Evolutionary conservation across 345 rosid genomes (phyloP).

Genomic region (Capsella bursapastoris): DNA sequence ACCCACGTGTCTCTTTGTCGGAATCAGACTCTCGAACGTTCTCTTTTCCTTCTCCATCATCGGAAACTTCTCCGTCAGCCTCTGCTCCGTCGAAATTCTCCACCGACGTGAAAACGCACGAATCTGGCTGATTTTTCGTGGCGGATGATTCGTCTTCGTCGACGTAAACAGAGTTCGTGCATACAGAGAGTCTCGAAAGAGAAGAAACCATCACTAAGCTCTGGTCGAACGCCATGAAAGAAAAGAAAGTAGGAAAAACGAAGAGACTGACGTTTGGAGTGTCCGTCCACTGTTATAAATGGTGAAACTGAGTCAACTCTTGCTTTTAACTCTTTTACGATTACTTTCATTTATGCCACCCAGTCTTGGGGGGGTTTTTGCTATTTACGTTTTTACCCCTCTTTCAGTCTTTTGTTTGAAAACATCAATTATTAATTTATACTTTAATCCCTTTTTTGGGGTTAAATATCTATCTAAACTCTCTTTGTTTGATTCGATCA

Average conservation of each 20-base stretch:
- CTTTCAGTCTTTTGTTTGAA: slow-evolving; percentile 3
- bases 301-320: slow-evolving; percentile 41
- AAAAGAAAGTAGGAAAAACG: slow-evolving; percentile 25
- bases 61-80: slow-evolving; percentile 79
- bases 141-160: slow-evolving; percentile 44
- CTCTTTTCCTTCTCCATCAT: slow-evolving; percentile 44
- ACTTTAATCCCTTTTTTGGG: slow-evolving; percentile 4
- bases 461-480: neutral
- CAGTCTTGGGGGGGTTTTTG: slow-evolving; percentile 7
- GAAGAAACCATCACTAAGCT: slow-evolving; percentile 45
- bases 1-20: slow-evolving; percentile 51
- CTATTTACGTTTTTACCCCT: slow-evolving; percentile 18
- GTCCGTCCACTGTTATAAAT: slow-evolving; percentile 10
- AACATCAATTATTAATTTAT: slow-evolving; percentile 3
- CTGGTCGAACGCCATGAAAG: slow-evolving; percentile 58
- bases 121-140: slow-evolving; percentile 33
- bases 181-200: slow-evolving; percentile 78
- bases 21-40: slow-evolving; percentile 59
- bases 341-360: slow-evolving; percentile 26
- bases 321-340: neutral
- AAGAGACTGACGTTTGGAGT: slow-evolving; percentile 40
- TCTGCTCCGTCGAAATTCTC: slow-evolving; percentile 70
- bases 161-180: slow-evolving; percentile 64
- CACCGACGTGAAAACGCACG: slow-evolving; percentile 47
- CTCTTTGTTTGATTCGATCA: slow-evolving; percentile 2